Evolutionary conservation across 805 yeast genomes (phyloP).

Genomic region (Yarrowia sp.): DNA sequence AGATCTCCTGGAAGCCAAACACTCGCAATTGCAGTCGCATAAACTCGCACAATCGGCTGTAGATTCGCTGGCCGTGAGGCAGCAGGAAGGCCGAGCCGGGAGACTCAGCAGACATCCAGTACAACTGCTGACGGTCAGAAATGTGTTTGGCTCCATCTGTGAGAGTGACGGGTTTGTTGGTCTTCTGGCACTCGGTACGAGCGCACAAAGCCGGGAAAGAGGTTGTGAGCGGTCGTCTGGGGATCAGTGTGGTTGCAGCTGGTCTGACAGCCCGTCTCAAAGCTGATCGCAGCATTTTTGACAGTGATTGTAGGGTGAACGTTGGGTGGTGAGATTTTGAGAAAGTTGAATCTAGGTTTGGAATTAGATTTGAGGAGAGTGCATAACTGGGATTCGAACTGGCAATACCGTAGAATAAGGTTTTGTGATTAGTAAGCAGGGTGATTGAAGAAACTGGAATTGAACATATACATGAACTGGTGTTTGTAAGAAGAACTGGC

Average conservation of each 20-base stretch:
- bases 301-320: too few relatives aligned
- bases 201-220: conserved; percentile 9
- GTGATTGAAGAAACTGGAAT: background rate
- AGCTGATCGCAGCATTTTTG: conserved; percentile 9
- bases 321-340: too few relatives aligned
- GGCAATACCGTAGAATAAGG: too few relatives aligned
- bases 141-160: conserved; percentile 49
- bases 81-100: conserved; percentile 93
- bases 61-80: conserved; percentile 89
- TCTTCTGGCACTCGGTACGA: conserved; percentile 24
- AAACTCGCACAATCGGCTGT: conserved; percentile 77
- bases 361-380: background rate
- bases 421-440: too few relatives aligned
- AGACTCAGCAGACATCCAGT: conserved; percentile 76
- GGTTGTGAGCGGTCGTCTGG: conserved; percentile 12
- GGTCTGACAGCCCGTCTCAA: background rate
- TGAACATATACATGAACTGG: too few relatives aligned
- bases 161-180: conserved; percentile 26
- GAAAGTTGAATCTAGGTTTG: too few relatives aligned
- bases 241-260: background rate
- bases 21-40: conserved; percentile 84
- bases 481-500: too few relatives aligned
- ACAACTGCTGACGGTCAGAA: conserved; percentile 74
- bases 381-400: background rate
- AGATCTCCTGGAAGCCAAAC: conserved; percentile 89